A percentile compares a stretch with the other conserved stretches of the same genome.
phyloP scores from a whole-genome alignment of 2,329 filamentous ascomycete genomes.

The Microcyclospora tardicrescens region DNA sequence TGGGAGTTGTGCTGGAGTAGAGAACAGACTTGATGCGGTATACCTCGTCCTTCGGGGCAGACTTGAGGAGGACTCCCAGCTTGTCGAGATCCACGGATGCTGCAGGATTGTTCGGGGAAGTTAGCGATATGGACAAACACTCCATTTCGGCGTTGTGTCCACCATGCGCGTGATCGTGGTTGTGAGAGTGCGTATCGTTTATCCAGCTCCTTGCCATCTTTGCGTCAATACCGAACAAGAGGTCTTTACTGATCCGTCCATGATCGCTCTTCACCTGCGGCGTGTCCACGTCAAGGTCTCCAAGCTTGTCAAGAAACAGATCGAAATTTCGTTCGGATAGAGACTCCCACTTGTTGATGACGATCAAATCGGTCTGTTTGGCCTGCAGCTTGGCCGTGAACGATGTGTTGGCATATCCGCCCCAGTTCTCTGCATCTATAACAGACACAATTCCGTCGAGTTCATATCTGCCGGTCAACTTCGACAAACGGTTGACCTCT shows the following conservation, averaged over 20 bases:
- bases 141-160: slow-evolving; percentile 74
- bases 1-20: slow-evolving; percentile 31
- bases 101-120: slow-evolving; percentile 17
- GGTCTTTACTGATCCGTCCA: slow-evolving; percentile 62
- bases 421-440: slow-evolving; percentile 90
- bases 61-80: slow-evolving; percentile 53
- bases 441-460: slow-evolving; percentile 83
- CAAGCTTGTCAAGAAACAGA: slow-evolving; percentile 62
- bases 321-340: slow-evolving; percentile 64
- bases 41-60: slow-evolving; percentile 80
- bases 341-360: slow-evolving; percentile 86
- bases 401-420: slow-evolving; percentile 80
- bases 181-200: slow-evolving; percentile 28
- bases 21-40: slow-evolving; percentile 81
- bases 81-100: slow-evolving; percentile 45
- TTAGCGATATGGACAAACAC: slow-evolving; percentile 67
- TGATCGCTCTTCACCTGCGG: slow-evolving; percentile 70
- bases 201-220: slow-evolving; percentile 49
- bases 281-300: slow-evolving; percentile 66
- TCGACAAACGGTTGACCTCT: slow-evolving; percentile 68
- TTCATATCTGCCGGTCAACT: slow-evolving; percentile 56
- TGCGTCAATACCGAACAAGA: slow-evolving; percentile 80
- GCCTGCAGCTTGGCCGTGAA: slow-evolving; percentile 84
- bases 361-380: slow-evolving; percentile 75
- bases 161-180: slow-evolving; percentile 33